Evolutionary conservation across 305 asterid species (phyloP).

Genomic region (Fraxinus baroniana): DNA sequence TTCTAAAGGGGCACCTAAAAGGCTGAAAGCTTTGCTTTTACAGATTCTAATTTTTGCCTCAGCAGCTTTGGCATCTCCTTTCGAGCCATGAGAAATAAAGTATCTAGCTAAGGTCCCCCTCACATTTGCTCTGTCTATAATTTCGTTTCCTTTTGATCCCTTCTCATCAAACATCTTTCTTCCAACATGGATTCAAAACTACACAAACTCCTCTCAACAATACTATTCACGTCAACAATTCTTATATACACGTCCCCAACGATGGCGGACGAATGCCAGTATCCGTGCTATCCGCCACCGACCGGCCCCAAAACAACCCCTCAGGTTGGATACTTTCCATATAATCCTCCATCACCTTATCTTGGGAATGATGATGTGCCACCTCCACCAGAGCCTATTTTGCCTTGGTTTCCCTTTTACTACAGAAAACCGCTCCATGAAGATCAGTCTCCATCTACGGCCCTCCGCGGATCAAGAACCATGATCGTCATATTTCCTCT

Average conservation of each 20-base stretch:
- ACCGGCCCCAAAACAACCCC: conserved; percentile 56
- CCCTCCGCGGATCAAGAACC: conserved; percentile 25
- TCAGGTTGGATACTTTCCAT: conserved; percentile 32
- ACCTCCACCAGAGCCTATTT: conserved; percentile 76
- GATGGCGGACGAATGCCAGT: conserved; percentile 68
- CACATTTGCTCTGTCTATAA: conserved; percentile 10
- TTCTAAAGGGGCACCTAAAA: background rate
- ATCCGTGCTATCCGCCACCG: conserved; percentile 89
- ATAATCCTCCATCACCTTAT: conserved; percentile 50
- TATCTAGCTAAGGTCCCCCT: background rate
- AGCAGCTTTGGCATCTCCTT: background rate
- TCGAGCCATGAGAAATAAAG: background rate
- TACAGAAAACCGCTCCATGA: conserved; percentile 64
- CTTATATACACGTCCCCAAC: conserved; percentile 34
- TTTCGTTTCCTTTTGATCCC: background rate
- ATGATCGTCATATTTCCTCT: conserved; percentile 14
- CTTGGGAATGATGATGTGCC: conserved; percentile 43
- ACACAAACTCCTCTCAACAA: conserved; percentile 33
- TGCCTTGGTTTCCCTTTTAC: conserved; percentile 80
- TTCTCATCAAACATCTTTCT: background rate
- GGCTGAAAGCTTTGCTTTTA: background rate
- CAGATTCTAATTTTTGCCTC: background rate
- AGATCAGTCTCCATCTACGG: conserved; percentile 39
- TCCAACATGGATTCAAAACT: conserved; percentile 50
- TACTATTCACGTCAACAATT: conserved; percentile 33